phyloP scores from a whole-genome alignment of 495 filamentous ascomycete species.

The Penicillium paxilli region DNA sequence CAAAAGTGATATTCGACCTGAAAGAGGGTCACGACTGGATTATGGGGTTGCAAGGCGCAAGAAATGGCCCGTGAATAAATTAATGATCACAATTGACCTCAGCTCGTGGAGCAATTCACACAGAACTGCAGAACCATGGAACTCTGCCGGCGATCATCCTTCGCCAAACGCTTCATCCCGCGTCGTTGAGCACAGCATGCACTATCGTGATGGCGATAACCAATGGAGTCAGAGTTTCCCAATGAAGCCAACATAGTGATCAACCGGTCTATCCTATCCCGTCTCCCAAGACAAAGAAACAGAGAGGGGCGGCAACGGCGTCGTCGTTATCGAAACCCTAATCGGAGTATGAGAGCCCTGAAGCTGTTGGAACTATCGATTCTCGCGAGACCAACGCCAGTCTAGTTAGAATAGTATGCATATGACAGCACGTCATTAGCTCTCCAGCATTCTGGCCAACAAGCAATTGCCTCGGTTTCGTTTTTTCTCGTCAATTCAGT shows the following conservation, averaged over 20 bases:
- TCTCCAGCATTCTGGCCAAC: not conserved
- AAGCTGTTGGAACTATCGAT: not conserved
- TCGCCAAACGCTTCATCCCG: not conserved
- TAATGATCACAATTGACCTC: not conserved
- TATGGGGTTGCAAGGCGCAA: not conserved
- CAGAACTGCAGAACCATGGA: not conserved
- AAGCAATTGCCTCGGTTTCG: not conserved
- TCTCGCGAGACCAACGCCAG: not conserved
- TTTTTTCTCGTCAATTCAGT: not conserved
- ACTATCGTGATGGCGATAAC: not conserved
- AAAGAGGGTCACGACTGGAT: not conserved
- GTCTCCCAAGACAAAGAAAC: not conserved
- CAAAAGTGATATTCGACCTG: too few species aligned
- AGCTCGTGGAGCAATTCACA: not conserved
- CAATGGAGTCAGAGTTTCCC: too few species aligned
- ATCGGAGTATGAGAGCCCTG: too few species aligned
- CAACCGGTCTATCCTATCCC: not conserved
- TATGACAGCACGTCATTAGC: not conserved
- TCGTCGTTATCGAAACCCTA: not conserved
- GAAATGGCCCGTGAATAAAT: not conserved
- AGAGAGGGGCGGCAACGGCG: not conserved
- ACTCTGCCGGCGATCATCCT: not conserved
- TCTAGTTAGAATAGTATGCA: not conserved
- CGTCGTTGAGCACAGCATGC: not conserved
- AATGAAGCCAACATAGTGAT: not conserved